These are phyloP conservation scores for Kurtzmaniella quercitrusa DNA, from an alignment of 1,139 yeast species.

Conservation along the genomic window DNA sequence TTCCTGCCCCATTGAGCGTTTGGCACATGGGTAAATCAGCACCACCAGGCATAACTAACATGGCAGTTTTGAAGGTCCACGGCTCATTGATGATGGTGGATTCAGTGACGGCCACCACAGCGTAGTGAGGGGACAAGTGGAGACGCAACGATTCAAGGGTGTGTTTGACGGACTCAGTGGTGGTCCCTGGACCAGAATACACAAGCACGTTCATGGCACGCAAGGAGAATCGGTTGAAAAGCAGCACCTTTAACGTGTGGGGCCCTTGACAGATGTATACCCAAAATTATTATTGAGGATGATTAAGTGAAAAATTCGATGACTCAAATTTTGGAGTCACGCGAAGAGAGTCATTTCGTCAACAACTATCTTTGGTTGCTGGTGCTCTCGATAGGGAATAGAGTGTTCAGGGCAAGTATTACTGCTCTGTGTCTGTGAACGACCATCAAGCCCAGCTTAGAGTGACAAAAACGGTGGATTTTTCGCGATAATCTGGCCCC, in stretches of 20 bases:
- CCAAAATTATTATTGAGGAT: neutral
- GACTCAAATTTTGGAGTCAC: neutral
- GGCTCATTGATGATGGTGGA: slow-evolving; percentile 70
- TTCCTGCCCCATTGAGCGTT: slow-evolving; percentile 67
- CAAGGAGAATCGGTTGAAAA: neutral
- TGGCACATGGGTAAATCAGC: slow-evolving; percentile 87
- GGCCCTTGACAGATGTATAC: no score
- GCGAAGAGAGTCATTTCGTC: neutral
- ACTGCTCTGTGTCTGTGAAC: no score
- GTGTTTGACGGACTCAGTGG: slow-evolving; percentile 81
- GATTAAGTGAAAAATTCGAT: neutral
- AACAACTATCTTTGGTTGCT: no score
- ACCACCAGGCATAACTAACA: slow-evolving; percentile 91
- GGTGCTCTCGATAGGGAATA: no score
- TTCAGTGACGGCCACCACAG: slow-evolving; percentile 71
- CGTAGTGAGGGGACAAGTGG: slow-evolving; percentile 83
- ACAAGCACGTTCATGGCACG: slow-evolving; percentile 69
- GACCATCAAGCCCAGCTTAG: no score
- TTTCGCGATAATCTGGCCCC: no score
- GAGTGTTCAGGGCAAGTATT: no score
- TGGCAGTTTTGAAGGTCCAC: slow-evolving; percentile 77
- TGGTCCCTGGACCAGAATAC: slow-evolving; percentile 83
- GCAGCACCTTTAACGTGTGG: neutral
- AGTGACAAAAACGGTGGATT: no score
- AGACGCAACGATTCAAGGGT: slow-evolving; percentile 70